Evolutionary conservation across 495 filamentous ascomycete species (phyloP).

Genomic region (Hypoxylon cercidicola): DNA sequence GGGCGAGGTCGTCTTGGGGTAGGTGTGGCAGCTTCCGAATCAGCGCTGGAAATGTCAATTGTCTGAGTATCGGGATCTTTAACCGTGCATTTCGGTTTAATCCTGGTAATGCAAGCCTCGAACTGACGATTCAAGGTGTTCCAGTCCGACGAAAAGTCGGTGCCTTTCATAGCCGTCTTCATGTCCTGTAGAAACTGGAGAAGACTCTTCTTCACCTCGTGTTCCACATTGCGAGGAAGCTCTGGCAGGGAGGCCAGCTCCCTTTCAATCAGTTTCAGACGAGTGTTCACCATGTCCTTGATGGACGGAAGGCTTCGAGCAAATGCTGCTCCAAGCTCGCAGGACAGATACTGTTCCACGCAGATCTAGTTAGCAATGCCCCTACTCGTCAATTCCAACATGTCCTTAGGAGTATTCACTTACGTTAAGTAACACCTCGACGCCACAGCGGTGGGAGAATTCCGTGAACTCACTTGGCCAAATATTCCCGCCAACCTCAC

Average conservation of each 20-base stretch:
- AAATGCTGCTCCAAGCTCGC: slow-evolving; percentile 42
- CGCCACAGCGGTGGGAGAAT: slow-evolving; percentile 67
- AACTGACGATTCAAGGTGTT: slow-evolving; percentile 49
- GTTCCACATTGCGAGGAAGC: slow-evolving; percentile 62
- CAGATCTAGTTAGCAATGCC: slow-evolving; percentile 14
- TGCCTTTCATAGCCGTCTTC: slow-evolving; percentile 45
- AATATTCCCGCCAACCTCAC: slow-evolving; percentile 32
- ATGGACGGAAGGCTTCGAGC: slow-evolving; percentile 64
- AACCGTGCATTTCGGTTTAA: slow-evolving; percentile 58
- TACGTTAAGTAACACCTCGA: slow-evolving; percentile 62
- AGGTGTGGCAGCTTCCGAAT: slow-evolving; percentile 37
- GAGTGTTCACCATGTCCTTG: slow-evolving; percentile 64
- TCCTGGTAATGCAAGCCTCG: slow-evolving; percentile 45
- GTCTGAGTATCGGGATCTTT: slow-evolving; percentile 45
- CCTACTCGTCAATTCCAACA: not conserved
- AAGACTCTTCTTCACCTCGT: slow-evolving; percentile 57
- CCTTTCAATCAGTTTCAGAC: slow-evolving; percentile 55
- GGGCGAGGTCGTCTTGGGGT: slow-evolving; percentile 39
- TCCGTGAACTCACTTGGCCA: slow-evolving; percentile 59
- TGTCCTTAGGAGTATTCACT: slow-evolving; percentile 11
- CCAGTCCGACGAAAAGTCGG: slow-evolving; percentile 48
- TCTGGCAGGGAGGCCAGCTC: slow-evolving; percentile 65
- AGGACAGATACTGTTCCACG: slow-evolving; percentile 38
- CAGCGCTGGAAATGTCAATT: slow-evolving; percentile 43
- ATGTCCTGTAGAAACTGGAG: slow-evolving; percentile 53